phyloP scores from a whole-genome alignment of 129 eudicot genomes.

The Arctium minus region DNA sequence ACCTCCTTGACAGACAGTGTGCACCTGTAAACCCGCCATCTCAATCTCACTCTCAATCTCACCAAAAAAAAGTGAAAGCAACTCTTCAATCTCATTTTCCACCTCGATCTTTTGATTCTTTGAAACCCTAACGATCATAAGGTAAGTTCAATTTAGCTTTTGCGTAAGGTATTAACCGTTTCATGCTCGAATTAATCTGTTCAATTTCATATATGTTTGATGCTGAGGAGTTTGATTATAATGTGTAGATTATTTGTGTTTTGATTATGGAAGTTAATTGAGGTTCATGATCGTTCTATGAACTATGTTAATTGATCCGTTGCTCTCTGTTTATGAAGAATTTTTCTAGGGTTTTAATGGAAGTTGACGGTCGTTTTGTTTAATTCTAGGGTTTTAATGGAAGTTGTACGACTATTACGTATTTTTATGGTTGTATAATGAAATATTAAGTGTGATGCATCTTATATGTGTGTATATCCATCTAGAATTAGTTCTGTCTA shows the following conservation, averaged over 20 bases:
- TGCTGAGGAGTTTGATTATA: background rate
- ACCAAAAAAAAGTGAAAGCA: background rate
- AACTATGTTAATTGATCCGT: background rate
- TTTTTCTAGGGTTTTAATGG: background rate
- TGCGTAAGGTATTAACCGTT: background rate
- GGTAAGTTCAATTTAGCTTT: conserved; percentile 2
- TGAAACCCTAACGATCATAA: background rate
- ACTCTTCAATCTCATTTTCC: background rate
- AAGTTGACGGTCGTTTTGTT: background rate
- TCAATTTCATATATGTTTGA: background rate
- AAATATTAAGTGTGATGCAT: background rate
- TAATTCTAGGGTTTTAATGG: conserved; percentile 4
- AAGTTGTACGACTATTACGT: background rate
- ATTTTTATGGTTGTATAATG: background rate
- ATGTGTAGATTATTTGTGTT: background rate
- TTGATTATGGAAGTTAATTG: background rate
- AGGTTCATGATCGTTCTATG: background rate
- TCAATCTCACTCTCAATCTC: background rate
- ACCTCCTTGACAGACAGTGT: background rate
- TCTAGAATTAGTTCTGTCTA: background rate
- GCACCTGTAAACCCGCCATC: background rate
- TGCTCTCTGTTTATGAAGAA: background rate
- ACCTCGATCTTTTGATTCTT: background rate
- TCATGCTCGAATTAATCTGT: background rate
- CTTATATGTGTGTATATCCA: background rate